Evolutionary conservation across 1,284 basidiomycete genomes (phyloP).

Genomic region (Ustilago nuda): DNA sequence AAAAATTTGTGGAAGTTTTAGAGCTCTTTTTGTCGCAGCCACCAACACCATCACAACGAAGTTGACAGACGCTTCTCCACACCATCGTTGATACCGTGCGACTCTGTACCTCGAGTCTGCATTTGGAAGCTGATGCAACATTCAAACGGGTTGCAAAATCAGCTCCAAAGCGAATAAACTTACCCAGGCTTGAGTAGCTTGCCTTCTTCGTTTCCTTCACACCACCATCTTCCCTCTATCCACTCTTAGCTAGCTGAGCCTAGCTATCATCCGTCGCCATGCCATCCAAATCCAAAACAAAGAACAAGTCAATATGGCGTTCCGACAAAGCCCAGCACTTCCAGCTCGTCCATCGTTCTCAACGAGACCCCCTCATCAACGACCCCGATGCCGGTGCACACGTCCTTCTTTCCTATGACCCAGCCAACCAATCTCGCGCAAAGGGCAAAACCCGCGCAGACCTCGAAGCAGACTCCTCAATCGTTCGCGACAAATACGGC

Average conservation of each 20-base stretch:
- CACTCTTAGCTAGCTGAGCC: not conserved
- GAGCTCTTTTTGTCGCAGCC: constrained; percentile 1
- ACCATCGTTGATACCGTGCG: not conserved
- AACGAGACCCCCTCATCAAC: constrained; percentile 92
- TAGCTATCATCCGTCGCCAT: constrained; percentile 22
- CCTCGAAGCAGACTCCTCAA: constrained; percentile 75
- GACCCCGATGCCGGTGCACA: constrained; percentile 89
- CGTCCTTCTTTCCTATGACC: constrained; percentile 85
- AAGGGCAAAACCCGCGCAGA: constrained; percentile 83
- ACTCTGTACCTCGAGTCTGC: not conserved
- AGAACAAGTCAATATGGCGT: constrained; percentile 80
- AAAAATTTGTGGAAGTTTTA: constrained; percentile 32
- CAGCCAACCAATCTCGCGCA: constrained; percentile 69
- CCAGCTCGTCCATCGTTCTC: constrained; percentile 96
- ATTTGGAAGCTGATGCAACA: not conserved
- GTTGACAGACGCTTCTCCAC: not conserved
- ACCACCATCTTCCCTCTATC: not conserved
- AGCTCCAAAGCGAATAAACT: not conserved
- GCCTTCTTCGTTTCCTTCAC: not conserved
- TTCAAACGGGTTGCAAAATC: not conserved
- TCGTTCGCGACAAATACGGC: constrained; percentile 73
- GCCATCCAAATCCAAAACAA: constrained; percentile 56
- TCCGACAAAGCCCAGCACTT: constrained; percentile 89
- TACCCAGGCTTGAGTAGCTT: not conserved
- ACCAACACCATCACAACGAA: not conserved